Conservation (phyloP, 2,329 filamentous ascomycete species). For the Pleomassaria siparia region DNA sequence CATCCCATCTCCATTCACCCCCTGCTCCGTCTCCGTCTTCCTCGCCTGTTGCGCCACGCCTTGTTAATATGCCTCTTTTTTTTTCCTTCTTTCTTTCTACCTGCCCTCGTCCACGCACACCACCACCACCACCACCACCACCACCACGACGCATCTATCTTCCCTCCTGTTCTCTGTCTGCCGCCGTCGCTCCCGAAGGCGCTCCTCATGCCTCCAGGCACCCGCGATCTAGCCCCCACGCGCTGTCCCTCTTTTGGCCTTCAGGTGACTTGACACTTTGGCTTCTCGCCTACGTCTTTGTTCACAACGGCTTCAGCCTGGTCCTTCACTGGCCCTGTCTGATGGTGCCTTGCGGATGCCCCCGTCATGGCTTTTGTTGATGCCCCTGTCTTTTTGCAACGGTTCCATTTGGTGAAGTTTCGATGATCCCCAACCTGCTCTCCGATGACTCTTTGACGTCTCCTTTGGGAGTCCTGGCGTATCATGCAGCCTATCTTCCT, state of each 20-base stretch:
- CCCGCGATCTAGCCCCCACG: constrained; percentile 24
- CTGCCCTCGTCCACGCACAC: not conserved
- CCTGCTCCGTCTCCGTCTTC: too few relatives aligned
- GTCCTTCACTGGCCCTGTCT: constrained; percentile 22
- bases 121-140: not conserved
- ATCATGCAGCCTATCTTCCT: constrained; percentile 25
- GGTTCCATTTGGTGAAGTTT: constrained; percentile 17
- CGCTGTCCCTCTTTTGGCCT: constrained; percentile 19
- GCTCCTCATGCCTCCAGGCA: constrained; percentile 18
- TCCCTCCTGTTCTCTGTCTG: constrained; percentile 8
- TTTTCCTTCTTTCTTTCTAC: not conserved
- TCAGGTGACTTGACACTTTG: constrained; percentile 31
- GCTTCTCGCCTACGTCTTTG: constrained; percentile 12
- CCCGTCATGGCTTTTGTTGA: constrained; percentile 17
- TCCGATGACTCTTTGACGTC: constrained; percentile 28
- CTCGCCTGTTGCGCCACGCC: too few relatives aligned
- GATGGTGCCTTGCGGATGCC: constrained; percentile 31
- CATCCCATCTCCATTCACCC: constrained; percentile 3
- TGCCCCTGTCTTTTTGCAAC: constrained; percentile 17
- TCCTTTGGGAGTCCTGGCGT: constrained; percentile 10
- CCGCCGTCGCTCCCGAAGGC: constrained; percentile 2
- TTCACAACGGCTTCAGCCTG: constrained; percentile 26
- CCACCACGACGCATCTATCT: constrained; percentile 1
- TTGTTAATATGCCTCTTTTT: too few relatives aligned
- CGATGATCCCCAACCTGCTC: constrained; percentile 7